Base-by-base conservation (phyloP, 495 filamentous ascomycete genomes). In the Penicillium cataractarum region DNA sequence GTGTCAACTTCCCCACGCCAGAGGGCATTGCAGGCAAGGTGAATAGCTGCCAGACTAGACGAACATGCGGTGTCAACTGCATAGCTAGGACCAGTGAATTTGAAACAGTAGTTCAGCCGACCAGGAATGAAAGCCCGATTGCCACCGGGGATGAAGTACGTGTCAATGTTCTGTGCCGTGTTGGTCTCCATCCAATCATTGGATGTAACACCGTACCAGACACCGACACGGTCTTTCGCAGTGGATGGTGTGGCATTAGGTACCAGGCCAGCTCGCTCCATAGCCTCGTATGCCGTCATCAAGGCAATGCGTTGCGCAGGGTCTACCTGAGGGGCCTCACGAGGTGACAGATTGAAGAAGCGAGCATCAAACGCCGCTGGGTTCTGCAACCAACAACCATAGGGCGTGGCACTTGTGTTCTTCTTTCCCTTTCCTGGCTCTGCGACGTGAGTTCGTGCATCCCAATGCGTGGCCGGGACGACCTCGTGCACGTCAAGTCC, bases 1-100 rank as follows among this genome's bases (percentile, higher is more conserved):
- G 87, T 89, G 67, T 92, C 86, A 62, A 86, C 87, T 64, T 92
- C 88, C 29, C 86, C 83, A 2, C 80, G 78, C 80, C 85, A 87
- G 7, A 92, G 78, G 0, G 89, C 78, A 5, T 83, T 86, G 74
- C 89, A 90, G 12, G 90, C 90, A 6, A 74, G 32, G 61, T 92
- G 86, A 57, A 92, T 84, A 5, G 89, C 86, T 9, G 89, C 64
- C 24, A 68, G 32, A 33, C 68, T 65, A 2, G 63, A 66, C 4
- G 68, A 68, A 53, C 70, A 73, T 0, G 70, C 70, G 4, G 68
- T 69, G 52, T 72, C 70, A 24, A 61, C 42, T 13, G 19, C 42
- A 48, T 46, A 70, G 19, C 62, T 66, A 1, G 67, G 67, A 1
- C 70, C 70, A 12, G 55, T 53, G 22, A 67, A 72, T 12, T 68